Evolutionary conservation across 352 stramenopile species (phyloP).

Genomic region (Globisporangium viniferum): DNA sequence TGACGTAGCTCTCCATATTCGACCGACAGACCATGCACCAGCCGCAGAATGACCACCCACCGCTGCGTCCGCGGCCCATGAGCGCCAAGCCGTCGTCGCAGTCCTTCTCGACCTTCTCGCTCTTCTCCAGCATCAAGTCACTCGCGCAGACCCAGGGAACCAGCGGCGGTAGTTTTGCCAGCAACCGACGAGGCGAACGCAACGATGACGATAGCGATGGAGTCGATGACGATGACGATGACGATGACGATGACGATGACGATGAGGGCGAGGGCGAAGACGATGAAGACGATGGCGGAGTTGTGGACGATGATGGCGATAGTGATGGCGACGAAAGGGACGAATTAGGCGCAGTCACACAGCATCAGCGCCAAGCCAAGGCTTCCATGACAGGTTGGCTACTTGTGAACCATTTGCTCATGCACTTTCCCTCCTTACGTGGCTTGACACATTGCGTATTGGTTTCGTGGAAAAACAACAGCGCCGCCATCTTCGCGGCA

Average conservation of each 20-base stretch:
- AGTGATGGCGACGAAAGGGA: slow-evolving; percentile 5
- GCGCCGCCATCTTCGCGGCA: slow-evolving; percentile 2
- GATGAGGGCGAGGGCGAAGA: slow-evolving; percentile 26
- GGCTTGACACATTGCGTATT: neutral
- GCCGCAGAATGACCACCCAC: slow-evolving; percentile 3
- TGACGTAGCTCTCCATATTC: neutral
- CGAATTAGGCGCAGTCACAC: slow-evolving; percentile 38
- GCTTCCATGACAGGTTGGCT: neutral
- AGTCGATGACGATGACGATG: slow-evolving; percentile 35
- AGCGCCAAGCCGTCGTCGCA: slow-evolving; percentile 42
- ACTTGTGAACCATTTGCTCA: neutral
- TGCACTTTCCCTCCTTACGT: neutral
- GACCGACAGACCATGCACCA: slow-evolving; percentile 4
- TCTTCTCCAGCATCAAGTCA: neutral
- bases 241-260: slow-evolving; percentile 24
- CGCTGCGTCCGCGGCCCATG: slow-evolving; percentile 33
- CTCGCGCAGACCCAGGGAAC: neutral
- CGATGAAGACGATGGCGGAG: slow-evolving; percentile 24
- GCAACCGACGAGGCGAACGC: slow-evolving; percentile 11
- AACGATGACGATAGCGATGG: slow-evolving; percentile 26
- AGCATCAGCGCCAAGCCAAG: slow-evolving; percentile 14
- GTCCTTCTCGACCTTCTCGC: neutral
- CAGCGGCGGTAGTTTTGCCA: neutral
- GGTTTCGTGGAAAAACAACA: neutral
- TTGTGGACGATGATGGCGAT: slow-evolving; percentile 9